phyloP scores from a whole-genome alignment of 805 yeast genomes.

The Candida xiaguanensis region DNA sequence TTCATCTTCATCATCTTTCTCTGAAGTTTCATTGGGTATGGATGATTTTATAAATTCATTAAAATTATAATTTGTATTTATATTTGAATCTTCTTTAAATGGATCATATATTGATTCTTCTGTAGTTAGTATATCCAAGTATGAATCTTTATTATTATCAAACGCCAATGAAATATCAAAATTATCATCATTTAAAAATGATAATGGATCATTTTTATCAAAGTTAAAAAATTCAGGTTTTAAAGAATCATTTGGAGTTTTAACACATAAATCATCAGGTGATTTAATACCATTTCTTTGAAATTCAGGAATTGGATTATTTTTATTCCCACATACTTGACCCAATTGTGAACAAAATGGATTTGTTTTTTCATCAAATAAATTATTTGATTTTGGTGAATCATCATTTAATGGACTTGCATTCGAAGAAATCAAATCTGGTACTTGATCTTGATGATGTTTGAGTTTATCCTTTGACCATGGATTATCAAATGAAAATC shows the following conservation, averaged over 20 bases:
- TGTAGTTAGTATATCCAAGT: conserved; percentile 40
- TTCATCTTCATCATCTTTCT: conserved; percentile 26
- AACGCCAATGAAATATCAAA: conserved; percentile 58
- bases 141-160: conserved; percentile 17
- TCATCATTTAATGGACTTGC: conserved; percentile 35
- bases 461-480: conserved; percentile 30
- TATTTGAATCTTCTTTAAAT: conserved; percentile 23
- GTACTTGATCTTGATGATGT: conserved; percentile 15
- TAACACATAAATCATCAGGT: conserved; percentile 9
- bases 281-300: conserved; percentile 17
- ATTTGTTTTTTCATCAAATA: conserved; percentile 65
- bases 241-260: background rate
- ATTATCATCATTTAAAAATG: conserved; percentile 45
- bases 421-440: conserved; percentile 36
- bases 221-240: conserved; percentile 11
- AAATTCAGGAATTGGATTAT: conserved; percentile 59
- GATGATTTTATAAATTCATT: conserved; percentile 34
- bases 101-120: conserved; percentile 61
- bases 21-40: conserved; percentile 19
- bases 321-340: conserved; percentile 79
- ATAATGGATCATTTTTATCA: conserved; percentile 36
- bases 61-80: conserved; percentile 32
- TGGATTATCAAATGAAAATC: conserved; percentile 54
- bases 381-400: conserved; percentile 26
- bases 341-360: conserved; percentile 74